Base-by-base conservation (phyloP, 1,139 yeast genomes). In the Suhomyces maxii region DNA sequence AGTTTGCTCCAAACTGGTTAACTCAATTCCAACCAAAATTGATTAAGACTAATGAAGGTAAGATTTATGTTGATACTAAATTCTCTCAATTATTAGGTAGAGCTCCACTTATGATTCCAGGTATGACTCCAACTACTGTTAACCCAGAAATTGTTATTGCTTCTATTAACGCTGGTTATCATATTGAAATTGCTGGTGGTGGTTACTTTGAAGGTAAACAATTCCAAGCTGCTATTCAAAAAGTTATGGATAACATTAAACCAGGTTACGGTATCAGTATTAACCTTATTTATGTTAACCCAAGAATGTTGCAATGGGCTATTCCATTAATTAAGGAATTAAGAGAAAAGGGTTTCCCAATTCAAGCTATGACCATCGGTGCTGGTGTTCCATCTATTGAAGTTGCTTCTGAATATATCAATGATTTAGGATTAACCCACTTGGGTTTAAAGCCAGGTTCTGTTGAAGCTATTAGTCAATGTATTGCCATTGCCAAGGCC, bases 371-470 rank as follows among this genome's bases (percentile, higher is more conserved):
- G 69, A 85, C 99, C 42, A 90, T 93, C 64, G 99, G 99, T 77
- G 99, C 99, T 45, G 99, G 99, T 80, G 99, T 93, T 57, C 99
- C 99, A 50, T 90, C 98, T 30, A 71, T 91, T 54, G 99, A 95
- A 67, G 97, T 95, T 60, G 98, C 98, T 44, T 78, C 95, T 60
- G 99, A 93, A 72, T 93, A 93, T 71, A 93, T 95, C 60, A 86
- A 86, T 67, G 88, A 90, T 40, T 80, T 93, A 56, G 97, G 97
- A 39, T 79, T 93, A 64, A 89, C 96, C 61, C 96, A 91, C 68
- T 82, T 93, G 64, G 96, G 97, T 53, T 84, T 93, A 75, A 93
- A 93, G 76, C 99, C 99, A 52, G 99, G 99, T 66, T 89, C 98
- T 18, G 80, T 90, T 51, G 99, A 93, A 57, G 89, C 97, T 39